phyloP scores from a whole-genome alignment of 179 eudicot species.

The Carnegiea gigantea region DNA sequence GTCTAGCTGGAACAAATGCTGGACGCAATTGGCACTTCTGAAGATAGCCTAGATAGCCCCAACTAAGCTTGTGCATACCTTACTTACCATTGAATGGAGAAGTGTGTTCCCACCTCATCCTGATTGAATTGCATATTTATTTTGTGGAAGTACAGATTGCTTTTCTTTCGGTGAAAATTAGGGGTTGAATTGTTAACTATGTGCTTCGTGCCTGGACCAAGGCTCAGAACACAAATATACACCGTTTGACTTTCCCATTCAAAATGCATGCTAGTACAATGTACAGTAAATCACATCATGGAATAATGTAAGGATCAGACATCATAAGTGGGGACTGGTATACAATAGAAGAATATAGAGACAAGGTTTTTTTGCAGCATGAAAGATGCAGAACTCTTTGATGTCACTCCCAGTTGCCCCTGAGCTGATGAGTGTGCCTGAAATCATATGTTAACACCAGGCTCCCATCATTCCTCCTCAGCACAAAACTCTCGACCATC shows the following conservation, averaged over 20 bases:
- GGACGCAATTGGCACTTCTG: too few relatives aligned
- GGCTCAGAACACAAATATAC: neutral
- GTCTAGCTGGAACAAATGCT: too few relatives aligned
- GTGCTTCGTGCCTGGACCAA: too few relatives aligned
- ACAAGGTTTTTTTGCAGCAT: neutral
- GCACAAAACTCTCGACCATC: conserved; percentile 62
- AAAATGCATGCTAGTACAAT: neutral
- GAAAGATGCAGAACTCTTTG: neutral
- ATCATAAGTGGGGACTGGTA: neutral
- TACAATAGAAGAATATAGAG: neutral
- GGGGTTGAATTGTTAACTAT: too few relatives aligned
- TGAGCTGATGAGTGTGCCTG: conserved; percentile 47
- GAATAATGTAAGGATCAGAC: neutral
- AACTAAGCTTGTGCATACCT: too few relatives aligned
- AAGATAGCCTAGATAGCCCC: too few relatives aligned
- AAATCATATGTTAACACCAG: conserved; percentile 51
- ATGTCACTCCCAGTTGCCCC: conserved; percentile 54
- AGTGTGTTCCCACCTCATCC: too few relatives aligned
- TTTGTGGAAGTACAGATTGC: too few relatives aligned
- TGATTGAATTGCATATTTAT: too few relatives aligned
- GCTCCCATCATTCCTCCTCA: conserved; percentile 64
- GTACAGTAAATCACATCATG: neutral
- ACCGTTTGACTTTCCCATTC: neutral
- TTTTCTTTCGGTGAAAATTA: too few relatives aligned
- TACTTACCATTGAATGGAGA: too few relatives aligned